These are phyloP conservation scores for Fonsecaea monophora DNA, from an alignment of 2,329 filamentous ascomycete species.

Conservation along the genomic window DNA sequence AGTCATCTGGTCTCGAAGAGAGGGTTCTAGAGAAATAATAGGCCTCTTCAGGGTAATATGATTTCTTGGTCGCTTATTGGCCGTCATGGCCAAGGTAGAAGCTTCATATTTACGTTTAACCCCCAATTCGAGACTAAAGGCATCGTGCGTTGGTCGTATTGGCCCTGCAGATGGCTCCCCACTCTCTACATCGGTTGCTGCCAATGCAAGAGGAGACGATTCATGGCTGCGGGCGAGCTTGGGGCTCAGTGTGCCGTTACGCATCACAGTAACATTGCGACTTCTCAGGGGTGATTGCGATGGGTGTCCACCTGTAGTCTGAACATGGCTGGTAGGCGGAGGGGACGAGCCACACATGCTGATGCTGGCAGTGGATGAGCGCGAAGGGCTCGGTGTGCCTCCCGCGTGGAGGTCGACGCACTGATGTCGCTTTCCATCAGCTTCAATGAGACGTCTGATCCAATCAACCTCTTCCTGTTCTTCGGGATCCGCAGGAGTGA, in stretches of 20 bases:
- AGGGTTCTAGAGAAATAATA: neutral
- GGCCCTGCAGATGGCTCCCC: neutral
- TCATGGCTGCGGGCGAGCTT: neutral
- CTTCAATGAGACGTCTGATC: constrained; percentile 65
- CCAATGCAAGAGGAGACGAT: neutral
- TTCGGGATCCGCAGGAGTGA: constrained; percentile 57
- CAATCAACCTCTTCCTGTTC: constrained; percentile 67
- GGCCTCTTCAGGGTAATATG: neutral
- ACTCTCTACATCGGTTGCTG: neutral
- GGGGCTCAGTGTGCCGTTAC: neutral
- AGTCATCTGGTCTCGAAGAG: neutral
- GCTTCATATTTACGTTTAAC: constrained; percentile 5
- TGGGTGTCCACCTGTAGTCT: too few relatives aligned
- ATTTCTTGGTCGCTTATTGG: constrained; percentile 4
- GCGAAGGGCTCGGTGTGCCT: constrained; percentile 11
- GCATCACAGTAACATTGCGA: neutral
- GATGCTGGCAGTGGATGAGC: neutral
- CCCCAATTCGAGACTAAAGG: neutral
- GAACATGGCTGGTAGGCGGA: neutral
- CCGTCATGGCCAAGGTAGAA: neutral
- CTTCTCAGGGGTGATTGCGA: neutral
- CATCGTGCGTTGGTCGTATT: neutral
- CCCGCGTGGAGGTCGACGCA: constrained; percentile 16
- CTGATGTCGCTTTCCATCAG: constrained; percentile 47
- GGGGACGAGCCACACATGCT: neutral